Percentiles rank a stretch among this genome's conserved stretches.
Evolutionary conservation across 352 stramenopile genomes (phyloP).

Genomic region (Phytophthora capsici): DNA sequence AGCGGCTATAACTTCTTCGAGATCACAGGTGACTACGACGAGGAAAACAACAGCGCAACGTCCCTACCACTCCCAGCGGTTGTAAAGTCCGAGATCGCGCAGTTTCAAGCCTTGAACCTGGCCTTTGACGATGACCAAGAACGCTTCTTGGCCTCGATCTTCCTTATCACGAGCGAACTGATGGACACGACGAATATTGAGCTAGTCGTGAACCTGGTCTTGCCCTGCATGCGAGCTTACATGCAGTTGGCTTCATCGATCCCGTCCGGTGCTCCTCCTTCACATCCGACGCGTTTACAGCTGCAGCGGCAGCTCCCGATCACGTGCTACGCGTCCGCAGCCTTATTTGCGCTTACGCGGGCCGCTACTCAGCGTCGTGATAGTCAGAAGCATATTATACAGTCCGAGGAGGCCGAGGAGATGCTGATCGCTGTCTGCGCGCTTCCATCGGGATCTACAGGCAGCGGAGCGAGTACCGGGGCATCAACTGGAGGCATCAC

Average conservation of each 20-base stretch:
- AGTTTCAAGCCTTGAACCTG: conserved; percentile 49
- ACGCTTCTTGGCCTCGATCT: conserved; percentile 73
- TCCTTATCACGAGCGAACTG: conserved; percentile 66
- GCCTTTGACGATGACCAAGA: conserved; percentile 69
- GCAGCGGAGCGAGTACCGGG: neutral
- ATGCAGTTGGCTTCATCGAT: conserved; percentile 18
- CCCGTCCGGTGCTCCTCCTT: neutral
- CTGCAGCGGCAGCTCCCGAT: conserved; percentile 50
- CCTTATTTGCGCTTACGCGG: conserved; percentile 61
- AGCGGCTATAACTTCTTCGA: conserved; percentile 60
- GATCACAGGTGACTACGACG: neutral
- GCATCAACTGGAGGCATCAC: conserved; percentile 35
- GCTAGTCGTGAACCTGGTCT: conserved; percentile 54
- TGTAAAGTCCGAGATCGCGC: conserved; percentile 19
- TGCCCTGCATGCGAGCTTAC: conserved; percentile 49
- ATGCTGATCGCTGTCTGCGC: conserved; percentile 65
- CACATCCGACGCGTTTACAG: conserved; percentile 21
- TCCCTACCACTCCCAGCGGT: neutral
- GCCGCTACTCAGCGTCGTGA: conserved; percentile 63
- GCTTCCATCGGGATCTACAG: conserved; percentile 16
- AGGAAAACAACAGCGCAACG: neutral
- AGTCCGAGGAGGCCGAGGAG: conserved; percentile 47
- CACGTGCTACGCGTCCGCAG: conserved; percentile 52
- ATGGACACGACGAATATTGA: conserved; percentile 69
- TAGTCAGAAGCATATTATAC: conserved; percentile 48